Percentiles rank a stretch among this genome's conserved stretches.
Evolutionary conservation across 1,284 basidiomycete species (phyloP).

Genomic region (Cryptococcus sp.): DNA sequence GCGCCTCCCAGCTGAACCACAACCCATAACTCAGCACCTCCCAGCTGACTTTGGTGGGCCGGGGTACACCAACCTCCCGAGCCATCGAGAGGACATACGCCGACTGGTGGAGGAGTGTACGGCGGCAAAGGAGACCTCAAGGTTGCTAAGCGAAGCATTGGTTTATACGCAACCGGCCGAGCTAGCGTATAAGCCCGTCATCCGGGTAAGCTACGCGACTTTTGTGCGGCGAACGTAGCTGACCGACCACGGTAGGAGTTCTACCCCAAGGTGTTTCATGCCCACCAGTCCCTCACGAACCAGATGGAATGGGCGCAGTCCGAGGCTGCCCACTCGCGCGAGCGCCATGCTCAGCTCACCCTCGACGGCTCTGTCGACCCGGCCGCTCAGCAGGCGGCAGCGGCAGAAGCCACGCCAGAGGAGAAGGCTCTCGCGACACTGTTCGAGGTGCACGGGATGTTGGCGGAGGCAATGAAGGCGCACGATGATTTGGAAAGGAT

Average conservation of each 20-base stretch:
- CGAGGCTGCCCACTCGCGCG: conserved; percentile 45
- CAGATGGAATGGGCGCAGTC: conserved; percentile 53
- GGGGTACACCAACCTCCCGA: conserved; percentile 32
- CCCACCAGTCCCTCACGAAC: conserved; percentile 46
- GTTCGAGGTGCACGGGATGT: conserved; percentile 39
- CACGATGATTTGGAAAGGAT: conserved; percentile 44
- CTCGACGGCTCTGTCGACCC: conserved; percentile 9
- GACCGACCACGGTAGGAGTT: conserved; percentile 40
- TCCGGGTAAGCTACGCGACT: conserved; percentile 29
- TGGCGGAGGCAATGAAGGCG: conserved; percentile 40
- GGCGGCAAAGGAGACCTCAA: conserved; percentile 38
- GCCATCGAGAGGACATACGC: conserved; percentile 38
- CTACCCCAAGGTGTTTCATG: conserved; percentile 45
- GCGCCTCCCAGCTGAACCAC: conserved; percentile 9
- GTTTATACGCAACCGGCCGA: conserved; percentile 38
- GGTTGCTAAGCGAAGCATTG: conserved; percentile 39
- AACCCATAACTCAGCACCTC: conserved; percentile 1
- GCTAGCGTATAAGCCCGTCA: conserved; percentile 33
- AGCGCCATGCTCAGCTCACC: conserved; percentile 21
- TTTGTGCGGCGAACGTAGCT: neutral
- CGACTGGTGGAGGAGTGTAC: conserved; percentile 40
- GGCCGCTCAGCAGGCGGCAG: conserved; percentile 2
- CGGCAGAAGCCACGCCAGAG: conserved; percentile 21
- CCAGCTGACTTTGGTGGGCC: conserved; percentile 21
- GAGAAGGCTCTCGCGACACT: conserved; percentile 41